Evolutionary conservation across 1,139 yeast species (phyloP).

Genomic region (Yamadazyma kanchanaburiensis): DNA sequence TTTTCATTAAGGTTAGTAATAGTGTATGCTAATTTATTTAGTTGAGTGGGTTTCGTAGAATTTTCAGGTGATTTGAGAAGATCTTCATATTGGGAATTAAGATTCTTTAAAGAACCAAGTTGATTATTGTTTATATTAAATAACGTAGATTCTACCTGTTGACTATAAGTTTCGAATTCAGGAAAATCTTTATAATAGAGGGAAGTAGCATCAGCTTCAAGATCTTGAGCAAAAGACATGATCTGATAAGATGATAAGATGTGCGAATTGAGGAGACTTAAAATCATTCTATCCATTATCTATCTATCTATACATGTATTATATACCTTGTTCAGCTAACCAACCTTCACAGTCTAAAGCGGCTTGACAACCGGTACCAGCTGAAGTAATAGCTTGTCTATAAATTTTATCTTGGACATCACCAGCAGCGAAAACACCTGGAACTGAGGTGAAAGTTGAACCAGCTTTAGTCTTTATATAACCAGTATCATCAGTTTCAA

Average conservation of each 20-base stretch:
- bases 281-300: background rate
- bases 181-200: slow-evolving; percentile 38
- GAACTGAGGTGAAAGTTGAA: slow-evolving; percentile 77
- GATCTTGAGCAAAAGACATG: slow-evolving; percentile 40
- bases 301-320: slow-evolving; percentile 1
- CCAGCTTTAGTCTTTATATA: slow-evolving; percentile 90
- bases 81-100: slow-evolving; percentile 19
- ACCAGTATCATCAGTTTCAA: slow-evolving; percentile 83
- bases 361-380: slow-evolving; percentile 99
- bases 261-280: background rate
- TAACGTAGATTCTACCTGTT: slow-evolving; percentile 31
- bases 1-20: slow-evolving; percentile 20
- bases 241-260: background rate
- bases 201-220: slow-evolving; percentile 22
- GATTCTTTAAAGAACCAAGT: slow-evolving; percentile 20
- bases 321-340: slow-evolving; percentile 61
- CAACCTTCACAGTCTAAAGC: slow-evolving; percentile 92
- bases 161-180: slow-evolving; percentile 34
- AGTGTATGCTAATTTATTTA: slow-evolving; percentile 15
- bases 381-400: slow-evolving; percentile 99
- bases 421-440: slow-evolving; percentile 97
- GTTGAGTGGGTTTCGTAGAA: slow-evolving; percentile 11
- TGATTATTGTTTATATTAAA: slow-evolving; percentile 29
- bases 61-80: slow-evolving; percentile 11
- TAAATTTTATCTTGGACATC: slow-evolving; percentile 96